A percentile compares a stretch with the other conserved stretches of the same genome.
Evolutionary conservation across 495 filamentous ascomycete species (phyloP).

Genomic region (Collariella sp.): DNA sequence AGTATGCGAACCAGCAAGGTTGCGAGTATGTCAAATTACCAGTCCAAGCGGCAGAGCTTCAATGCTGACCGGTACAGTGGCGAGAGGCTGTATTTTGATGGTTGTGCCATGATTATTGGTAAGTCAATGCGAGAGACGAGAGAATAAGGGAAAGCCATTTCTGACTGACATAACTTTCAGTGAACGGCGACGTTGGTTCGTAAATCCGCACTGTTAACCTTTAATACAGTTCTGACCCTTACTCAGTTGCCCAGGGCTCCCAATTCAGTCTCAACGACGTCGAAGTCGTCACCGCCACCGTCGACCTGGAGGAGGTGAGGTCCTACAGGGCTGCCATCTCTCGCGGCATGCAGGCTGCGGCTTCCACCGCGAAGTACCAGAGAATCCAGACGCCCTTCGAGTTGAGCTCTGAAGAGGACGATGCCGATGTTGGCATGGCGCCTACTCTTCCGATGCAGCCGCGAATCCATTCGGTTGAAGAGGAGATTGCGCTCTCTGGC

Average conservation of each 20-base stretch:
- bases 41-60: neutral
- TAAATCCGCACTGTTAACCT: neutral
- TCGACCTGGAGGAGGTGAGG: conserved; percentile 72
- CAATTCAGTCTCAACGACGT: conserved; percentile 75
- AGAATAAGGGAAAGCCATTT: neutral
- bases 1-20: conserved; percentile 54
- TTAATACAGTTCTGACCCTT: conserved; percentile 42
- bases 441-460: conserved; percentile 31
- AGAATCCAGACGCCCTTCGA: conserved; percentile 34
- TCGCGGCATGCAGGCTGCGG: conserved; percentile 50
- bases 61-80: conserved; percentile 17
- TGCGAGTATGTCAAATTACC: conserved; percentile 56
- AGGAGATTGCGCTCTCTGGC: conserved; percentile 64
- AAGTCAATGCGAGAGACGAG: neutral
- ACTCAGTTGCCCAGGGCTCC: conserved; percentile 56
- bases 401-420: conserved; percentile 32
- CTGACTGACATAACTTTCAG: neutral
- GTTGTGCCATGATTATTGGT: conserved; percentile 64
- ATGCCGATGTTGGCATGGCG: conserved; percentile 19
- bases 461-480: conserved; percentile 55
- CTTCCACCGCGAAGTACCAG: conserved; percentile 30
- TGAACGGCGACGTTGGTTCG: conserved; percentile 51
- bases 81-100: conserved; percentile 53
- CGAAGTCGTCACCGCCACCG: conserved; percentile 73
- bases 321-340: conserved; percentile 43